These are phyloP conservation scores for Blastocystis sp. DNA, from an alignment of 352 stramenopile genomes.

Conservation along the genomic window DNA sequence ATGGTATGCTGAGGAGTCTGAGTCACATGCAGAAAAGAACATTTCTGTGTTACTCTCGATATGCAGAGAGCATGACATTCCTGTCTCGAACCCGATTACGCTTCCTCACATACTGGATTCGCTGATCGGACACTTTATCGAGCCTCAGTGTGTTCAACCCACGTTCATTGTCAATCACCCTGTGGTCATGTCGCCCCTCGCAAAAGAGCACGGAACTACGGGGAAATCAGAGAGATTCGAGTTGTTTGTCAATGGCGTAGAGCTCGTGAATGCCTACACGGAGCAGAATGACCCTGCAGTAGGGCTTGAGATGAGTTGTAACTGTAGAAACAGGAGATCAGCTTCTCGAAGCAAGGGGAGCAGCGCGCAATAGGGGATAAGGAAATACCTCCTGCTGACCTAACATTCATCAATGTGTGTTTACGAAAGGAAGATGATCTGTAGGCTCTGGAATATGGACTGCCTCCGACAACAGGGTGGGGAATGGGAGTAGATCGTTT, in stretches of 20 bases:
- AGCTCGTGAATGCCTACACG: constrained; percentile 97
- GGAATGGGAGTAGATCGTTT: constrained; percentile 94
- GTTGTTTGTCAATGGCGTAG: constrained; percentile 88
- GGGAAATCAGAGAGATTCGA: constrained; percentile 95
- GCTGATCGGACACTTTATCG: constrained; percentile 79
- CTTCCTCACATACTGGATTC: constrained; percentile 77
- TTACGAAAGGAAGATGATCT: constrained; percentile 63
- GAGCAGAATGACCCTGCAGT: constrained; percentile 94
- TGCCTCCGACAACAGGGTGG: constrained; percentile 91
- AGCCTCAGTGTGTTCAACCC: constrained; percentile 83
- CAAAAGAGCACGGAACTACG: constrained; percentile 85
- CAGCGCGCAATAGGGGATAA: constrained; percentile 75
- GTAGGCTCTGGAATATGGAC: constrained; percentile 85
- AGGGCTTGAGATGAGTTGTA: constrained; percentile 73
- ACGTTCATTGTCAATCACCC: constrained; percentile 98
- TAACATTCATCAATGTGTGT: constrained; percentile 80
- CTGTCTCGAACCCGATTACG: constrained; percentile 72
- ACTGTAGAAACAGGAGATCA: constrained; percentile 69
- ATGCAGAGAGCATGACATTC: constrained; percentile 72
- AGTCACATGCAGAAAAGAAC: constrained; percentile 69
- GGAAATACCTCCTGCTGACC: constrained; percentile 83
- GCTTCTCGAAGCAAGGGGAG: constrained; percentile 76
- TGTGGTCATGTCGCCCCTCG: constrained; percentile 85
- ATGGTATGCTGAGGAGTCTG: not conserved
- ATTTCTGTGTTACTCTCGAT: constrained; percentile 71